Evolutionary conservation across 2,329 filamentous ascomycete species (phyloP), one percentile per base, ranked within the genome.

Genomic region (Cercospora janseana): DNA sequence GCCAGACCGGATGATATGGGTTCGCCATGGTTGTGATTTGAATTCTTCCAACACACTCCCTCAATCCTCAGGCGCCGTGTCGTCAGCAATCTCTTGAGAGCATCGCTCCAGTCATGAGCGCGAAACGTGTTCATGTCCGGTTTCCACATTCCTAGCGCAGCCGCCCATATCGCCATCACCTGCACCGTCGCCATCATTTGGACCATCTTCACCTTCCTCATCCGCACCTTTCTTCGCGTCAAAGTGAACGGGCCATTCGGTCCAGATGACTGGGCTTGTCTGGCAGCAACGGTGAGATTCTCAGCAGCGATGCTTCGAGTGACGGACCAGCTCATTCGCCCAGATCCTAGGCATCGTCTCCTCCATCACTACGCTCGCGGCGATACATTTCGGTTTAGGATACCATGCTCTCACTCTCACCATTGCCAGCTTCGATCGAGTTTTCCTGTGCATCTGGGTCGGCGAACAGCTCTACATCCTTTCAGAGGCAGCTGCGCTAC

Each of bases 201-300:
- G 58, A 55, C 60, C 1, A 34, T 57, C 12, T 45, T 63, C 16
- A 55, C 59, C 20, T 61, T 61, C 35, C n/a, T 48, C 6, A 58
- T 65, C 31, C 62, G 64, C 4, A 15, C 61, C 2, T 64, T 62
- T 54, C 55, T 65, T 8, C 59, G 64, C 9, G 20, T 55, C 3
- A 60, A 54, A 43, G 56, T 66, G 56, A 65, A 63, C 24, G 63
- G 62, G 1, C 64, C 64, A 0, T 55, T 64, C 10, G 60, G 63
- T 8, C 58, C 48, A 32, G 64, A 66, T 26, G 63, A 66, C 45
- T 49, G 42, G 23, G 50, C 59, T 4, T 66, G 64, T 49, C 42
- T 47, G 7, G 41, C 51, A 0, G 61, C 62, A 10, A 66, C 63
- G 1, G 32, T 62, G 6, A 15, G 53, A n/a, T 43, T 1, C 4